These are phyloP conservation scores for Talaromyces sp. DNA, from an alignment of 2,329 filamentous ascomycete genomes.

Conservation along the genomic window DNA sequence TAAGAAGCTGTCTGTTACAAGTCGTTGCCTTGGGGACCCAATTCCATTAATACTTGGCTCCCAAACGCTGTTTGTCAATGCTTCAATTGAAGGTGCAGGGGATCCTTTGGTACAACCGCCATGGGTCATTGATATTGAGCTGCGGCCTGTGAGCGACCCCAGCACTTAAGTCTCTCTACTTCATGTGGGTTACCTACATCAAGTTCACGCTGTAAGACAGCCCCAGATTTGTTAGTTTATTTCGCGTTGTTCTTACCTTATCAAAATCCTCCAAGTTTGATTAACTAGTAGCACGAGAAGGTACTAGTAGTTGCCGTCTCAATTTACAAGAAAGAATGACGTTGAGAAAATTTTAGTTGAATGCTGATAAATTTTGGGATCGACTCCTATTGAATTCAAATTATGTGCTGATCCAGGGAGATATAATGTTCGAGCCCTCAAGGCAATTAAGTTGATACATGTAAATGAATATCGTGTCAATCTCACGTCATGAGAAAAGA, in stretches of 20 bases:
- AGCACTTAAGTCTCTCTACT: too few relatives aligned
- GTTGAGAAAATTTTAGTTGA: background rate
- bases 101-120: slow-evolving; percentile 46
- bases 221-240: too few relatives aligned
- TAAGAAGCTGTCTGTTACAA: slow-evolving; percentile 39
- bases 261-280: too few relatives aligned
- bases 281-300: too few relatives aligned
- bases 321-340: too few relatives aligned
- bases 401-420: slow-evolving; percentile 2
- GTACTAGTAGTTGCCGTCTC: too few relatives aligned
- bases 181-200: too few relatives aligned
- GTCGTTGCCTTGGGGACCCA: slow-evolving; percentile 41
- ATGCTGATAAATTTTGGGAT: background rate
- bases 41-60: slow-evolving; percentile 39
- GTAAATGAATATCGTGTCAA: slow-evolving; percentile 9
- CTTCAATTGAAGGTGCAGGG: slow-evolving; percentile 52
- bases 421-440: slow-evolving; percentile 2
- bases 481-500: slow-evolving; percentile 5
- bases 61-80: slow-evolving; percentile 64
- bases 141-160: slow-evolving; percentile 35
- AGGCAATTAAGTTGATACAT: slow-evolving; percentile 14
- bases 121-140: slow-evolving; percentile 57
- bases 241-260: too few relatives aligned
- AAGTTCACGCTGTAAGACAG: too few relatives aligned
- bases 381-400: background rate